Percentiles rank a stretch among this genome's conserved stretches.
Conservation (phyloP, 768 basidiomycete genomes). For the Dendrothele bispora region DNA sequence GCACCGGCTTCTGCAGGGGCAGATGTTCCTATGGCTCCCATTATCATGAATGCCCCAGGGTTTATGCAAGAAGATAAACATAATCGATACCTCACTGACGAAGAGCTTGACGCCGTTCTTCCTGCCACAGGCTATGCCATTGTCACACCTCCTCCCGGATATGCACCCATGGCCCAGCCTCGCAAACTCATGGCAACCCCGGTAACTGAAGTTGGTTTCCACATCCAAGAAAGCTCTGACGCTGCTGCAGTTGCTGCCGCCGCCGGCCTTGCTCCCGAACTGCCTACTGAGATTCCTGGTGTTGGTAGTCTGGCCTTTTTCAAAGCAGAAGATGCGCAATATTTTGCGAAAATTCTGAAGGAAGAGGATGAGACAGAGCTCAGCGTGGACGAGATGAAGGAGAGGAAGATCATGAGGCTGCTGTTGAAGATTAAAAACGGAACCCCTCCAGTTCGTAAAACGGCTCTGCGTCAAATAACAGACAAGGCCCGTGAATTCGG, state of each 20-base stretch:
- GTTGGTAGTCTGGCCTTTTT: conserved; percentile 97
- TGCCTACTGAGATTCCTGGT: conserved; percentile 97
- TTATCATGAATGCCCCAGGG: conserved; percentile 87
- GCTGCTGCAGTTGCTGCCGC: conserved; percentile 86
- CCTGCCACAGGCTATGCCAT: conserved; percentile 87
- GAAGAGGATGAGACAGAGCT: conserved; percentile 95
- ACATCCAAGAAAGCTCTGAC: conserved; percentile 94
- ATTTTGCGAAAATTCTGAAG: conserved; percentile 93
- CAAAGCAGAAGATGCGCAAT: conserved; percentile 97
- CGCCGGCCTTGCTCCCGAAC: conserved; percentile 87
- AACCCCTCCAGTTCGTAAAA: conserved; percentile 96
- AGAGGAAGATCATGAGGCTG: conserved; percentile 98
- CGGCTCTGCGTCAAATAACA: conserved; percentile 95
- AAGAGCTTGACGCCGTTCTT: conserved; percentile 90
- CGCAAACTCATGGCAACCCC: conserved; percentile 61
- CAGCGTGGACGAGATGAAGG: conserved; percentile 97
- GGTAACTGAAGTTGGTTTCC: conserved; percentile 72
- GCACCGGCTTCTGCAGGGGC: conserved; percentile 63
- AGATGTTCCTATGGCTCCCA: conserved; percentile 72
- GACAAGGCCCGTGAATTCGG: conserved; percentile 99
- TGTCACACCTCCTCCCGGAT: conserved; percentile 92
- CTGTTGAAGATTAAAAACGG: conserved; percentile 99
- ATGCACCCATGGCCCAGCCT: conserved; percentile 73
- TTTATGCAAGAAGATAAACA: conserved; percentile 94
- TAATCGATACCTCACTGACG: conserved; percentile 93